Conservation (phyloP, 257 asterid genomes). For the Scutellaria baicalensis region DNA sequence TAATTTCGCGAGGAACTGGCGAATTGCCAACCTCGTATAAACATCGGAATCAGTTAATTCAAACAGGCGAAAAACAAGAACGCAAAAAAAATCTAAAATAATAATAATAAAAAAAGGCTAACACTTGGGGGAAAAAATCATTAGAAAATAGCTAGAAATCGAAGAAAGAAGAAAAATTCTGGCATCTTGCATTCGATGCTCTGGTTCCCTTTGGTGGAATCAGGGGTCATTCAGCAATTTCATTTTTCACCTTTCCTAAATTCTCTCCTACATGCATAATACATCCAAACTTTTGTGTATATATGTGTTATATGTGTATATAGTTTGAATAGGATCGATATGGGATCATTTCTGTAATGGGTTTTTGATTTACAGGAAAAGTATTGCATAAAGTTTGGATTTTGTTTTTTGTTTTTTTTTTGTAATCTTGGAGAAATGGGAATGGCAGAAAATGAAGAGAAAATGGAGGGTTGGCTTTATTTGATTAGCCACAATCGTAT, state of each 20-base stretch:
- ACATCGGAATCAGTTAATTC: slow-evolving; percentile 25
- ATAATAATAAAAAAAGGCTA: not conserved
- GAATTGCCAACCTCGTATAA: slow-evolving; percentile 17
- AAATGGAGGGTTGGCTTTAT: slow-evolving; percentile 87
- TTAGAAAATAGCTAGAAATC: slow-evolving; percentile 18
- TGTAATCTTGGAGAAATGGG: slow-evolving; percentile 16
- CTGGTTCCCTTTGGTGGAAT: slow-evolving; percentile 73
- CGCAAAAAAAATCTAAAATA: not conserved
- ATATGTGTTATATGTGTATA: slow-evolving; percentile 4
- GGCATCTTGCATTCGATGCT: slow-evolving; percentile 46
- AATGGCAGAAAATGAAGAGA: slow-evolving; percentile 46
- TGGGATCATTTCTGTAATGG: slow-evolving; percentile 21
- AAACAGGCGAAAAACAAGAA: slow-evolving; percentile 20
- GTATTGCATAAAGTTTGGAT: slow-evolving; percentile 12
- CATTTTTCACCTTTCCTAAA: slow-evolving; percentile 29
- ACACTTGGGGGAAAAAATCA: not conserved
- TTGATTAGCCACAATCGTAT: slow-evolving; percentile 68
- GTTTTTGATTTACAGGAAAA: slow-evolving; percentile 10
- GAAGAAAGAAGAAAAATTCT: not conserved
- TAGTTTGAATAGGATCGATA: slow-evolving; percentile 9
- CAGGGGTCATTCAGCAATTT: slow-evolving; percentile 38
- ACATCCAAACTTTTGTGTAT: not conserved
- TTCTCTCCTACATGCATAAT: slow-evolving; percentile 2
- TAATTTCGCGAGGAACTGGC: slow-evolving; percentile 5
- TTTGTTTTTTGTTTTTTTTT: slow-evolving; percentile 7